Evolutionary conservation across 1,284 basidiomycete genomes (phyloP).

Genomic region (Filobasidium uniguttulatum): DNA sequence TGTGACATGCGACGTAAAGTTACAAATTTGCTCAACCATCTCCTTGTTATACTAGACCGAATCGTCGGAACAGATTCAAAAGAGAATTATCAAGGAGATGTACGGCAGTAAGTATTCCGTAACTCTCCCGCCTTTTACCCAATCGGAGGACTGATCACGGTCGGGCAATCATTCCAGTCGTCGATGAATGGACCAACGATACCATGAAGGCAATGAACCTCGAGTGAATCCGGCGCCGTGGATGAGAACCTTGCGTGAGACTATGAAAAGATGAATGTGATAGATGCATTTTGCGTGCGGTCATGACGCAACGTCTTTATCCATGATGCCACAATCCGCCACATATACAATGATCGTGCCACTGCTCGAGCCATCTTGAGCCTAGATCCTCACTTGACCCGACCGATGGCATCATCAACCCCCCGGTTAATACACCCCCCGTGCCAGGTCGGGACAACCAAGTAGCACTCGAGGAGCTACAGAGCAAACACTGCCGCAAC

Average conservation of each 20-base stretch:
- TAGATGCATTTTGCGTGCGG: neutral
- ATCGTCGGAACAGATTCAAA: slow-evolving; percentile 2
- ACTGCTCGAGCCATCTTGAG: neutral
- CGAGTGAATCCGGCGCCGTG: neutral
- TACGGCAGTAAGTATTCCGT: neutral
- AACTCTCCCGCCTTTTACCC: neutral
- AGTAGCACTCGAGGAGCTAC: neutral
- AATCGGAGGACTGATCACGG: neutral
- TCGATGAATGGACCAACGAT: neutral
- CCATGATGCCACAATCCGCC: neutral
- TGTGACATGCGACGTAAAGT: too few relatives aligned
- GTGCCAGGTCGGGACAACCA: neutral
- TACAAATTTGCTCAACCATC: too few relatives aligned
- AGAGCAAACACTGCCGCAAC: neutral
- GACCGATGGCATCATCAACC: neutral
- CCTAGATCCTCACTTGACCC: neutral
- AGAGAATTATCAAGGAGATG: slow-evolving; percentile 5
- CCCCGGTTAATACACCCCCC: neutral
- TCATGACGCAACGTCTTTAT: too few relatives aligned
- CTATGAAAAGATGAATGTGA: neutral
- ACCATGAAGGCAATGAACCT: neutral
- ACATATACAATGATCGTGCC: neutral
- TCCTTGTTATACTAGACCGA: neutral
- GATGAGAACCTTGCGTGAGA: neutral
- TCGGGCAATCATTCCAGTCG: too few relatives aligned